Base-by-base conservation (phyloP, 208 protist genomes). In the Leptomonas seymouri region DNA sequence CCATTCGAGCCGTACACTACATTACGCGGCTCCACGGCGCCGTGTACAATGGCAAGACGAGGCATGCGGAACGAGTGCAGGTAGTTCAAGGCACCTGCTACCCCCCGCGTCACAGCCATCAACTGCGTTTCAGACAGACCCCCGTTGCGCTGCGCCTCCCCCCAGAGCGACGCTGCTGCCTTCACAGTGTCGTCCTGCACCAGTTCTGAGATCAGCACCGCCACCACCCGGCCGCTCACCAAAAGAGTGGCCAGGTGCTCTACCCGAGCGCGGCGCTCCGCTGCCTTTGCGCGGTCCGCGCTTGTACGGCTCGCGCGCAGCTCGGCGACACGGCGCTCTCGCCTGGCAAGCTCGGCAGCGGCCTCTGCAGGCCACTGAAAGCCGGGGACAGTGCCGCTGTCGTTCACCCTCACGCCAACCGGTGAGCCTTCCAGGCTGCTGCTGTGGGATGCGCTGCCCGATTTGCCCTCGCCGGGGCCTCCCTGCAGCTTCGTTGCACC, bases 351-450 rank as follows among this genome's bases (percentile, higher is more conserved):
- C 49, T 57, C 34, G 0, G 61, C 61, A 11, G 48, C 48, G 15
- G 48, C 61, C 48, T 55, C 61, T 0, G 61, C 61, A 2, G 61
- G 61, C 61, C 61, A 67, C 46, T 57, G 48, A 23, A 57, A 57
- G 48, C 34, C 21, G 2, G 61, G 34, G 15, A 67, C 49, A n/a
- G 61, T 67, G 49, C 61, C 61, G 61, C 34, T 45, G 44, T n/a
- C 31, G 18, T 6, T 20, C 45, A 36, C 4, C 2, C 7, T 30
- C 45, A 28, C 7, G 3, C 0, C 44, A 2, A 20, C 28, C 23
- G 8, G n/a, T 18, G 50, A 7, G 20, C 16, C 8, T n/a, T n/a
- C n/a, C n/a, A n/a, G n/a, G n/a, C n/a, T n/a, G n/a, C n/a, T n/a
- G n/a, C n/a, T n/a, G n/a, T n/a, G n/a, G n/a, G n/a, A n/a, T n/a